phyloP scores from a whole-genome alignment of 805 yeast genomes.

The Suhomyces canberraensis region DNA sequence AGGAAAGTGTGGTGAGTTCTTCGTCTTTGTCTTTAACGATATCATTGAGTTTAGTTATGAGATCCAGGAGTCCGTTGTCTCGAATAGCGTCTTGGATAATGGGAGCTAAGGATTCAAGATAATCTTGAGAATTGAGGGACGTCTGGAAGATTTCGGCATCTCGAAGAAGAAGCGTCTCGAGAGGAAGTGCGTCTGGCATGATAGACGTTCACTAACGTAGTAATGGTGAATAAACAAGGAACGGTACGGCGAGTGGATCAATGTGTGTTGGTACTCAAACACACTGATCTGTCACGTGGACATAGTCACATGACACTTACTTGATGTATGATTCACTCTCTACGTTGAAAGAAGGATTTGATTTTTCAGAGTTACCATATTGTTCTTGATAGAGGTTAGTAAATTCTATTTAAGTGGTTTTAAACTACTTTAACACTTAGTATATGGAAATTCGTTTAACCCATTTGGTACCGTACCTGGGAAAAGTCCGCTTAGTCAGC shows the following conservation, averaged over 20 bases:
- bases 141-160: slow-evolving; percentile 44
- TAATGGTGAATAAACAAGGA: too few relatives aligned
- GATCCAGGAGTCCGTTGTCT: slow-evolving; percentile 50
- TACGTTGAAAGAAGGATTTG: too few relatives aligned
- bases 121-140: slow-evolving; percentile 59
- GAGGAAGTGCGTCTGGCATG: slow-evolving; percentile 10
- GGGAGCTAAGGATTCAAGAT: slow-evolving; percentile 77
- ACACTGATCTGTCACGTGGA: too few relatives aligned
- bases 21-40: slow-evolving; percentile 59
- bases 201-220: neutral
- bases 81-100: slow-evolving; percentile 62
- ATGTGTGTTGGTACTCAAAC: too few relatives aligned
- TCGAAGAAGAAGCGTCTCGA: slow-evolving; percentile 37
- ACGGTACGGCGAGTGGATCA: too few relatives aligned
- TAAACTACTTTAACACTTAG: too few relatives aligned
- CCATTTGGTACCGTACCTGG: neutral
- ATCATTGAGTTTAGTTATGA: slow-evolving; percentile 53
- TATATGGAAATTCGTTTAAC: too few relatives aligned
- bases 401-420: too few relatives aligned
- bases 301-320: too few relatives aligned
- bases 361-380: too few relatives aligned
- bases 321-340: too few relatives aligned
- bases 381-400: too few relatives aligned
- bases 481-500: neutral
- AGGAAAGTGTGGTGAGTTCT: slow-evolving; percentile 61